phyloP scores from a whole-genome alignment of 495 filamentous ascomycete genomes.

The Hypoxylon lienhwacheense region DNA sequence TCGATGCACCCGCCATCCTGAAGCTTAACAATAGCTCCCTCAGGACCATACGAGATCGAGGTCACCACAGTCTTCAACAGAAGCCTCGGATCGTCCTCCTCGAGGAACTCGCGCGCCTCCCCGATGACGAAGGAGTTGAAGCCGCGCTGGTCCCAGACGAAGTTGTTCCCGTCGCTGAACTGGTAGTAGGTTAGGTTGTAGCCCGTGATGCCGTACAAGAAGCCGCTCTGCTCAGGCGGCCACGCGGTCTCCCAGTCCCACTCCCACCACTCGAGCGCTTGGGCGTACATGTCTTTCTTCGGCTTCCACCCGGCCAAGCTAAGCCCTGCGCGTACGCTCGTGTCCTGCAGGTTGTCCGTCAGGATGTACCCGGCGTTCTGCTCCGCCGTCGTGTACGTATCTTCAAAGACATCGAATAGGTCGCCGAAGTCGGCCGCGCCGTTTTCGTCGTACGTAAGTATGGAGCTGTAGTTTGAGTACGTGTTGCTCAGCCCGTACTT shows the following conservation, averaged over 20 bases:
- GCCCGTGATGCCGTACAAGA: slow-evolving; percentile 37
- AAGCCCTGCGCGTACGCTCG: slow-evolving; percentile 61
- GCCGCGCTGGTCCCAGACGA: slow-evolving; percentile 67
- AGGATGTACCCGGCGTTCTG: slow-evolving; percentile 62
- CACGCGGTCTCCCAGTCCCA: slow-evolving; percentile 60
- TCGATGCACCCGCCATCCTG: slow-evolving; percentile 60
- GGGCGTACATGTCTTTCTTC: slow-evolving; percentile 56
- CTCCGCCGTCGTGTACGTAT: slow-evolving; percentile 54
- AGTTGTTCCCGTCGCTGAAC: slow-evolving; percentile 62
- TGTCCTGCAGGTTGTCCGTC: slow-evolving; percentile 63
- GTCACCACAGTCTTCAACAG: slow-evolving; percentile 63
- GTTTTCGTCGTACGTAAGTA: slow-evolving; percentile 61
- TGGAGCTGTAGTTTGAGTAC: slow-evolving; percentile 63
- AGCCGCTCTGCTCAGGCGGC: slow-evolving; percentile 45
- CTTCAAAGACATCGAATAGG: slow-evolving; percentile 56
- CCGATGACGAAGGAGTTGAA: slow-evolving; percentile 64
- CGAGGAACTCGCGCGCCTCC: slow-evolving; percentile 65
- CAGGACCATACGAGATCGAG: slow-evolving; percentile 56
- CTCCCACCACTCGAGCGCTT: slow-evolving; percentile 64
- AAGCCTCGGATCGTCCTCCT: slow-evolving; percentile 58
- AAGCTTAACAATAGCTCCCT: slow-evolving; percentile 60
- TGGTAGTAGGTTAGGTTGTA: slow-evolving; percentile 46
- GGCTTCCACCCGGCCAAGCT: slow-evolving; percentile 68
- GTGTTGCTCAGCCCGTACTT: slow-evolving; percentile 64
- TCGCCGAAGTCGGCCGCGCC: slow-evolving; percentile 56